Base-by-base conservation (phyloP, 768 basidiomycete species). In the Trametes elegans region DNA sequence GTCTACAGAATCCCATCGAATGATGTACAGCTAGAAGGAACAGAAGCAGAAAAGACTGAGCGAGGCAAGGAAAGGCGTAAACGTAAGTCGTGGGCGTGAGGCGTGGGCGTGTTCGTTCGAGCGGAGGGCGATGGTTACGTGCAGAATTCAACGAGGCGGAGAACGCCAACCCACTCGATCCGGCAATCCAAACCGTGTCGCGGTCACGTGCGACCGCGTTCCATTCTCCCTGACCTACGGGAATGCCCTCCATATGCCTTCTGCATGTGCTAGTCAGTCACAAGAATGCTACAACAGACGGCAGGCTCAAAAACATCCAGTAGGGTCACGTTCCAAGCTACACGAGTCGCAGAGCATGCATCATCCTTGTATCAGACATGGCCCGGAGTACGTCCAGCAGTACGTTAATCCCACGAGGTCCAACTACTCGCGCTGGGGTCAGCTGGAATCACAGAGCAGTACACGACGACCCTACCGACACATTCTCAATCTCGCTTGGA, bases 1-100 rank as follows among this genome's bases (percentile, higher is more conserved):
- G 78, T 55, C 88, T 80, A 73, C 91, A 93, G 65, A 93, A 93
- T 21, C 87, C 87, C 90, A 93, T 93, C 21, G 45, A 51, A 24
- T 47, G 31, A 26, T 58, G 29, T 40, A 55, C 35, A 52, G 42
- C 13, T 5, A 4, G 21, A 35, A 27, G 48, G 27, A 16, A 28
- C 21, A 45, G 45, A 41, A 40, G 41, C 21, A 42, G 38, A 50
- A 40, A 39, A 44, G 46, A 48, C 53, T 41, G 44, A 44, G 56
- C 59, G 32, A 45, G 36, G 29, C 13, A 52, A 21, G 39, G 34
- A 45, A 27, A 6, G 54, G 24, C 28, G 36, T 23, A 35, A 28
- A 38, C 38, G 24, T 39, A 42, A 18, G 42, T 53, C 51, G 51
- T 32, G 42, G 41, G 57, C 29, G 40, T 11, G n/a, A 14, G 21